These are phyloP conservation scores for Candida gorgasii DNA, from an alignment of 805 yeast genomes.

Conservation along the genomic window DNA sequence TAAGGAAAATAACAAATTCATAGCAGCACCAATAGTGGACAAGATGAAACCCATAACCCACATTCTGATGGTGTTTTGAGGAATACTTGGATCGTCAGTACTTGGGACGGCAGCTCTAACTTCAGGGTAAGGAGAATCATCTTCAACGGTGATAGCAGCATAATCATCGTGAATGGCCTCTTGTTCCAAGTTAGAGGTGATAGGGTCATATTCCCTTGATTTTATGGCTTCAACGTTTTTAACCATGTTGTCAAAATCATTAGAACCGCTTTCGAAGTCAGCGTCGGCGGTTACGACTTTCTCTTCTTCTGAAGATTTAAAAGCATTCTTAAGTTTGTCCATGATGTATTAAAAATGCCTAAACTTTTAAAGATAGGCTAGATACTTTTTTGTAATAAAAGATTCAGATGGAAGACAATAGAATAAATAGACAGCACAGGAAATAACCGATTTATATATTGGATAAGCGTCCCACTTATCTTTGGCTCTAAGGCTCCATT, in stretches of 20 bases:
- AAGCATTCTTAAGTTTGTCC: slow-evolving; percentile 12
- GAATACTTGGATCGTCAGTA: slow-evolving; percentile 49
- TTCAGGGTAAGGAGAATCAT: slow-evolving; percentile 58
- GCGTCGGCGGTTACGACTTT: not conserved
- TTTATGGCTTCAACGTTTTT: slow-evolving; percentile 19
- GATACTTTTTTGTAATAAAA: not conserved
- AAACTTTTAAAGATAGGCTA: not conserved
- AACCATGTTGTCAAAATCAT: slow-evolving; percentile 4
- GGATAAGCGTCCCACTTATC: not conserved
- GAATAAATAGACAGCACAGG: not conserved
- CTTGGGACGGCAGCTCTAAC: slow-evolving; percentile 63
- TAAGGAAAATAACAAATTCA: slow-evolving; percentile 59
- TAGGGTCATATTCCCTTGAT: slow-evolving; percentile 35
- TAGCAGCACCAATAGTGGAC: slow-evolving; percentile 56
- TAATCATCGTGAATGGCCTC: slow-evolving; percentile 33
- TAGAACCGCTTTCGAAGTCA: slow-evolving; percentile 7
- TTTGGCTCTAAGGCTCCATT: not conserved
- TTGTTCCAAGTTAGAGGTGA: slow-evolving; percentile 26
- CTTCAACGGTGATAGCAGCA: slow-evolving; percentile 43
- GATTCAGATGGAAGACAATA: slow-evolving; percentile 1
- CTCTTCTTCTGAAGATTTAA: slow-evolving; percentile 3
- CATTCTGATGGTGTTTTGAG: slow-evolving; percentile 56
- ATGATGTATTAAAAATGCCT: not conserved
- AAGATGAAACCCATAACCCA: slow-evolving; percentile 52
- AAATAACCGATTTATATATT: not conserved